These are phyloP conservation scores for Lippia alba DNA, from an alignment of 305 asterid genomes.

Conservation along the genomic window DNA sequence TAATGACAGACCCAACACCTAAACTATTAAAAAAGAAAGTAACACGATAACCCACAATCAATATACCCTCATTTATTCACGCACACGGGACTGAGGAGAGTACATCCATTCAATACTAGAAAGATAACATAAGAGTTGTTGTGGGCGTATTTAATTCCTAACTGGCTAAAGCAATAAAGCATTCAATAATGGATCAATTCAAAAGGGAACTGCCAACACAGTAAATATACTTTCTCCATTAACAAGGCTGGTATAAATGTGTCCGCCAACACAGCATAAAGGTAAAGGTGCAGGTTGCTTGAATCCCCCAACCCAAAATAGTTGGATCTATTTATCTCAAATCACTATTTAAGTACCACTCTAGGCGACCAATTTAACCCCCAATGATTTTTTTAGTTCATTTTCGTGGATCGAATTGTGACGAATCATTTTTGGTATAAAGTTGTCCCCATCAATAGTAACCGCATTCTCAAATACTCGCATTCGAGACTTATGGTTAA, in stretches of 20 bases:
- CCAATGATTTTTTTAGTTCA: no score
- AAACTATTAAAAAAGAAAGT: not conserved
- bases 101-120: conserved; percentile 30
- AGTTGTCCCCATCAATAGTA: no score
- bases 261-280: conserved; percentile 36
- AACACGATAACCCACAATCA: not conserved
- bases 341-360: no score
- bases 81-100: conserved; percentile 3
- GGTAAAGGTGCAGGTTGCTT: conserved; percentile 36
- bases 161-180: not conserved
- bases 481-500: no score
- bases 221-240: conserved; percentile 28
- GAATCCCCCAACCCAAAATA: conserved; percentile 31
- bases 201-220: conserved; percentile 20
- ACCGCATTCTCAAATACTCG: no score
- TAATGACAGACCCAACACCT: no score
- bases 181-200: conserved; percentile 14
- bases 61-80: conserved; percentile 31
- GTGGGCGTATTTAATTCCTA: conserved; percentile 16
- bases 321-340: not conserved
- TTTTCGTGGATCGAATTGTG: no score
- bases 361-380: no score
- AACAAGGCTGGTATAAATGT: conserved; percentile 44
- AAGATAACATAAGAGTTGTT: not conserved
- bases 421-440: no score